These are phyloP conservation scores for Symbiotaphrina buchneri DNA, from an alignment of 495 filamentous ascomycete species.

Conservation along the genomic window DNA sequence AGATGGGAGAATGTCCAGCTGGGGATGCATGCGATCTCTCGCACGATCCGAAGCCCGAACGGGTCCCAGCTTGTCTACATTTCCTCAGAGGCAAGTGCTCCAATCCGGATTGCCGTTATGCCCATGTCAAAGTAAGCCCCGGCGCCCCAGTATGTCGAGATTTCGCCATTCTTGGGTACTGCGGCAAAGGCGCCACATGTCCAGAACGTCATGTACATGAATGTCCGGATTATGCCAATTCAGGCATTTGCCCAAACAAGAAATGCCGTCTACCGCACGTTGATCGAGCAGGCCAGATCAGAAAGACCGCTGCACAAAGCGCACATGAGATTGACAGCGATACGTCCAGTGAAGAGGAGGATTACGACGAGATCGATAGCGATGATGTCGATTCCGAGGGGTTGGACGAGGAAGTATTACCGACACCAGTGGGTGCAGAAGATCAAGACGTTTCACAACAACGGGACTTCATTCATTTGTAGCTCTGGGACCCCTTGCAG, in stretches of 20 bases:
- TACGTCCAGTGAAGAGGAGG: constrained; percentile 67
- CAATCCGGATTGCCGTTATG: constrained; percentile 72
- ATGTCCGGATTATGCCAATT: constrained; percentile 90
- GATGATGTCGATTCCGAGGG: constrained; percentile 83
- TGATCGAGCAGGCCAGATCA: constrained; percentile 56
- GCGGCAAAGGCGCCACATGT: constrained; percentile 61
- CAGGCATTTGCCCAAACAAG: constrained; percentile 58
- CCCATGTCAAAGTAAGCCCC: constrained; percentile 65
- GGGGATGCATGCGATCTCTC: constrained; percentile 82
- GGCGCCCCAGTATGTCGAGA: constrained; percentile 60
- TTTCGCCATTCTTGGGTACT: constrained; percentile 80
- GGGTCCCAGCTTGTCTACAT: constrained; percentile 73
- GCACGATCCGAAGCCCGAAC: constrained; percentile 68
- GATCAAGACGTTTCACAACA: constrained; percentile 35
- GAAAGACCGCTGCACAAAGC: constrained; percentile 27
- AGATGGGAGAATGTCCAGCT: constrained; percentile 53
- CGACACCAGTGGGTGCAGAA: not conserved
- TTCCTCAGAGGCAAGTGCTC: constrained; percentile 81
- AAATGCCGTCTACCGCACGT: constrained; percentile 73
- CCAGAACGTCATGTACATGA: constrained; percentile 69
- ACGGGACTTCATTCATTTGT: constrained; percentile 46
- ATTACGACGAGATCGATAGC: constrained; percentile 47
- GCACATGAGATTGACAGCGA: constrained; percentile 43
- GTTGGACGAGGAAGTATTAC: constrained; percentile 41
- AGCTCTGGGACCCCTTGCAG: no score